Evolutionary conservation across 202 grass and related monocot species (phyloP), one percentile per base, ranked within the genome.

Genomic region (Carex arenaria): DNA sequence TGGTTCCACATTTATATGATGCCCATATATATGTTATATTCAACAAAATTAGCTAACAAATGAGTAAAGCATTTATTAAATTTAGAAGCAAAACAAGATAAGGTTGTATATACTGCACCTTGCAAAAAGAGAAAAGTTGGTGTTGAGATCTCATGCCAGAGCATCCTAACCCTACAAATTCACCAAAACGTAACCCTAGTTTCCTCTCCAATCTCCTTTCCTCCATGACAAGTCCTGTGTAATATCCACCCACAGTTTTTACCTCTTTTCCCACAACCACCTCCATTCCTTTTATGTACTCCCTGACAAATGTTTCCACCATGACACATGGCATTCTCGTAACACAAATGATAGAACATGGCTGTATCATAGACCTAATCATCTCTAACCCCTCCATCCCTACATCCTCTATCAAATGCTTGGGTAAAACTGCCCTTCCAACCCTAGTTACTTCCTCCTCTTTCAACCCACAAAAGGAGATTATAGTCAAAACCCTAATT

Each of bases 381-480:
- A 59, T 47, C 18, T 61, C 82, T 1, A 89, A 10, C 8, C 34
- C 83, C 15, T 51, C 71, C 55, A 72, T 59, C 7, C 74, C 85
- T 67, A 86, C 64, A n/a, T 86, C 87, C 40, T 86, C 85, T n/a
- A 76, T 61, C 67, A 95, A 95, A 72, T 85, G 64, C 88, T 86
- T 95, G 67, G 93, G 93, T 19, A 93, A 65, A 23, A 96, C 86
- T 11, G 81, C 88, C 68, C 83, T 73, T 49, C 90, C 93, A 38
- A 76, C 51, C 85, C 79, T 80, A 19, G 77, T 82, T 3, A 80
- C 88, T 40, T 86, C 80, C 85, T 86, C 57, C 3, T 84, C 80
- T n/a, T 79, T 85, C 13, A 95, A 81, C 7, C 93, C 90, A 53
- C 72, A 84, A 79, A 95, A 95, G 79, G 67, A 64, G 14, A 93